Conservation (phyloP, 306 rosid species). For the Fagus sylvatica region DNA sequence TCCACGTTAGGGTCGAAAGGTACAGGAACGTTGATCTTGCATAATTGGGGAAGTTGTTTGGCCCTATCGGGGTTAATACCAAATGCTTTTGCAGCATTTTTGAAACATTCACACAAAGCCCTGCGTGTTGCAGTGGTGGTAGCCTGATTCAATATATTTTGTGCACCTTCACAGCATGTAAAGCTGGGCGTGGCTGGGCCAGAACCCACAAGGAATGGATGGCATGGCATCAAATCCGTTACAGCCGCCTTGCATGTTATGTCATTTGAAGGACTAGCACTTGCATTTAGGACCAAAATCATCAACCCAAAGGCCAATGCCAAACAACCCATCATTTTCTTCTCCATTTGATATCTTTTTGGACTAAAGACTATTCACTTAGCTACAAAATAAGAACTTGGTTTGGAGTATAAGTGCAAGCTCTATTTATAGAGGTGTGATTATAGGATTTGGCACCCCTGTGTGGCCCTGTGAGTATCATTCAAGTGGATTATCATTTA, state of each 20-base stretch:
- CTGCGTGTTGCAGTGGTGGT: not conserved
- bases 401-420: not conserved
- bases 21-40: constrained; percentile 15
- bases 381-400: not conserved
- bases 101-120: constrained; percentile 17
- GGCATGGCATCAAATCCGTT: constrained; percentile 8
- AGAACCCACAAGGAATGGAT: not conserved
- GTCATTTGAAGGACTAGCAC: not conserved
- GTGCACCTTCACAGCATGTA: constrained; percentile 12
- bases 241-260: constrained; percentile 26
- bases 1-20: constrained; percentile 30
- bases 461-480: not conserved
- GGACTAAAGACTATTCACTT: not conserved
- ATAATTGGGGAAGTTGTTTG: not conserved
- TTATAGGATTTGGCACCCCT: no score
- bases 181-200: not conserved
- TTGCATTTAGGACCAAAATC: constrained; percentile 1
- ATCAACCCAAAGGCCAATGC: not conserved
- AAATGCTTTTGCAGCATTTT: constrained; percentile 9
- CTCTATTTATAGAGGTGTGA: not conserved
- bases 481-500: no score
- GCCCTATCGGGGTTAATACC: not conserved
- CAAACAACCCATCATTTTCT: not conserved
- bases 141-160: not conserved
- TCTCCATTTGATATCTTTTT: constrained; percentile 13